A percentile compares a stretch with the other conserved stretches of the same genome.
These are phyloP conservation scores for Breviolum minutum DNA, from an alignment of 73 alveolate genomes.

Conservation along the genomic window DNA sequence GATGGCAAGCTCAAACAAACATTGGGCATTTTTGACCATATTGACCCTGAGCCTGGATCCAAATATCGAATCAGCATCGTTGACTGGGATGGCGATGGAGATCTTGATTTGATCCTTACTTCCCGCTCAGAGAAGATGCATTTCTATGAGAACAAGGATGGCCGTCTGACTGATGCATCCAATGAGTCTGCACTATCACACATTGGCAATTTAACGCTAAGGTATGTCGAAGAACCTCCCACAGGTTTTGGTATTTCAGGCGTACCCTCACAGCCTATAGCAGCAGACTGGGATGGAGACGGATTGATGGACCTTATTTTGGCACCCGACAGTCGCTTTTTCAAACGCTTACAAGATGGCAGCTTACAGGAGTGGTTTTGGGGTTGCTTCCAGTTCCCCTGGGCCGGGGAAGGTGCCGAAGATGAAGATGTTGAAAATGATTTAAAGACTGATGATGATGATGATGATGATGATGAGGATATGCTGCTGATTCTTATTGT, in stretches of 20 bases:
- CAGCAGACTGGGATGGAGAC: neutral
- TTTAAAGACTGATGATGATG: too few species aligned
- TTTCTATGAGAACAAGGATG: neutral
- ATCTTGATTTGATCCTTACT: neutral
- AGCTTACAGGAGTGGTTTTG: neutral
- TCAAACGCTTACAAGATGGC: neutral
- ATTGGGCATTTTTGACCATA: neutral
- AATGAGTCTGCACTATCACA: slow-evolving; percentile 15
- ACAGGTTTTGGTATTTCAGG: neutral
- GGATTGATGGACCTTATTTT: neutral
- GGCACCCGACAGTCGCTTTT: slow-evolving; percentile 40
- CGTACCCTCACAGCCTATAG: slow-evolving; percentile 11
- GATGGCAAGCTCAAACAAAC: slow-evolving; percentile 10
- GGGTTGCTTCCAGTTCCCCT: neutral
- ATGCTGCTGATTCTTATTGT: too few species aligned
- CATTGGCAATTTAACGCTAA: neutral
- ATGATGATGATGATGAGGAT: too few species aligned
- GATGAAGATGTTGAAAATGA: too few species aligned
- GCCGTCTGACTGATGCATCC: neutral
- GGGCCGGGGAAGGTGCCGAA: too few species aligned
- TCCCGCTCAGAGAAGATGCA: too few species aligned
- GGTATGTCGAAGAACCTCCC: neutral
- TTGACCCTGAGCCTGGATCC: neutral
- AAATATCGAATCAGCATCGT: neutral
- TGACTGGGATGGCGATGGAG: slow-evolving; percentile 35